A percentile compares a stretch with the other conserved stretches of the same genome.
Evolutionary conservation across 495 filamentous ascomycete species (phyloP).

Genomic region (Xylona heveae): DNA sequence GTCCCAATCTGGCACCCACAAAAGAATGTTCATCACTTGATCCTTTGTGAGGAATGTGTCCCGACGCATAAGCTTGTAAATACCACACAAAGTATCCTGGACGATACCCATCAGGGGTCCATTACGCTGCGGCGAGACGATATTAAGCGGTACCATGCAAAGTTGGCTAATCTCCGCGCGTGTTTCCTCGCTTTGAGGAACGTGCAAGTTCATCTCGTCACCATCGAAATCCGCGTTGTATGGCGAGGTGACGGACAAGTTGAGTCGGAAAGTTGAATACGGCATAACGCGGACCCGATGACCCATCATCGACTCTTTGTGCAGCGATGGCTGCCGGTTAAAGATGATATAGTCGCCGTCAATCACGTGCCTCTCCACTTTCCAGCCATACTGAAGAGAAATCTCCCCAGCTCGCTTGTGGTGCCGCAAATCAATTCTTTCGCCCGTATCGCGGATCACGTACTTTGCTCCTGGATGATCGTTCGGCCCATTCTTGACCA

Average conservation of each 20-base stretch:
- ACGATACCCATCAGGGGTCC: conserved; percentile 98
- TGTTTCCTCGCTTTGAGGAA: conserved; percentile 90
- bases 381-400: conserved; percentile 86
- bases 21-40: conserved; percentile 81
- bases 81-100: conserved; percentile 87
- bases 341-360: conserved; percentile 97
- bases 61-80: conserved; percentile 87
- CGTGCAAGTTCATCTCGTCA: conserved; percentile 99
- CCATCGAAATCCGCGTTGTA: conserved; percentile 99
- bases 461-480: conserved; percentile 90
- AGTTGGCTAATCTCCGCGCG: conserved; percentile 82
- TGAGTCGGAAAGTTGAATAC: conserved; percentile 93
- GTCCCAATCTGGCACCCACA: conserved; percentile 97
- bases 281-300: conserved; percentile 96
- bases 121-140: conserved; percentile 95
- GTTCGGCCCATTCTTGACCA: conserved; percentile 83
- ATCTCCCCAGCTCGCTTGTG: conserved; percentile 67
- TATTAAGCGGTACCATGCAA: conserved; percentile 90
- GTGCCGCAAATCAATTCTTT: conserved; percentile 82
- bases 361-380: conserved; percentile 87
- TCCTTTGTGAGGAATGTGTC: conserved; percentile 81
- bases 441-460: conserved; percentile 78
- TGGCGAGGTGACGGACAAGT: conserved; percentile 89
- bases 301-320: conserved; percentile 99
- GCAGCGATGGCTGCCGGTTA: conserved; percentile 94